phyloP scores from a whole-genome alignment of 2,329 filamentous ascomycete species.

The Colletotrichum sp. region DNA sequence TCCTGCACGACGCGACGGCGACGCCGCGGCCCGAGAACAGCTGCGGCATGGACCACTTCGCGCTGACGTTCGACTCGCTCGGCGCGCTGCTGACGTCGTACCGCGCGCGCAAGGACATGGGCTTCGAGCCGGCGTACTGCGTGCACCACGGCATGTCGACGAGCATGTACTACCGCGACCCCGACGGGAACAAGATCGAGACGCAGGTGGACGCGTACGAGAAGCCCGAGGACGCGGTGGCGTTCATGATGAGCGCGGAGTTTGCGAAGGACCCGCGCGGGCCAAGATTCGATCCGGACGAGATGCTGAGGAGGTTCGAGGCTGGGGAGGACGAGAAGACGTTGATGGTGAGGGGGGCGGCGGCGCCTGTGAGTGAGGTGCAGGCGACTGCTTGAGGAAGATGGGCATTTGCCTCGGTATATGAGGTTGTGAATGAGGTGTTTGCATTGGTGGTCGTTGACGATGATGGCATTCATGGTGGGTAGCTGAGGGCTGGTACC shows the following conservation, averaged over 20 bases:
- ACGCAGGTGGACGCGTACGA: constrained; percentile 50
- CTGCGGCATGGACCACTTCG: constrained; percentile 44
- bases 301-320: constrained; percentile 4
- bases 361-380: background rate
- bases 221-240: constrained; percentile 36
- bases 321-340: background rate
- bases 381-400: background rate
- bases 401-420: accelerated
- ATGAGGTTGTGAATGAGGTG: background rate
- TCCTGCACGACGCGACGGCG: constrained; percentile 33
- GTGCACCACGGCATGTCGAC: constrained; percentile 53
- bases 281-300: background rate
- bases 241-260: constrained; percentile 39
- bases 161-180: constrained; percentile 53
- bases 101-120: constrained; percentile 34
- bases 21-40: constrained; percentile 23
- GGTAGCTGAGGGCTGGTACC: background rate
- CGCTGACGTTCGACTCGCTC: constrained; percentile 43
- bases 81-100: constrained; percentile 40
- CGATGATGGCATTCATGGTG: background rate
- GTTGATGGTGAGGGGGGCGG: background rate
- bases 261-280: constrained; percentile 43
- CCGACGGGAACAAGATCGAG: constrained; percentile 53
- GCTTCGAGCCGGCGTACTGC: constrained; percentile 44
- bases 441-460: background rate